Percentiles rank a stretch among this genome's conserved stretches.
Conservation (phyloP, 768 basidiomycete species). For the Psilocybe cyanescens region DNA sequence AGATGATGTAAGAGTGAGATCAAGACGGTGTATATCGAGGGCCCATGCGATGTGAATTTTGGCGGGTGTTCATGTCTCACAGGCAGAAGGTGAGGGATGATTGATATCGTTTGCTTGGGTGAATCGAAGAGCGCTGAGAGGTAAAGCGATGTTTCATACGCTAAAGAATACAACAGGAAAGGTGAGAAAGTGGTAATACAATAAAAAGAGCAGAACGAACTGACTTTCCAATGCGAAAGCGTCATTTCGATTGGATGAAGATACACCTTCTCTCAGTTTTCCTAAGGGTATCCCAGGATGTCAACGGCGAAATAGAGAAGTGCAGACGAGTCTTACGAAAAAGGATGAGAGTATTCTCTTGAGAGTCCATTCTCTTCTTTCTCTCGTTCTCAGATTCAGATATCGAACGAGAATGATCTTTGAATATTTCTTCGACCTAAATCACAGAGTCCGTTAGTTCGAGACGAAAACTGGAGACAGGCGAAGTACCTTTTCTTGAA, state of each 20-base stretch:
- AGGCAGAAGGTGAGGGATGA: slow-evolving; percentile 61
- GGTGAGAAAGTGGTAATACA: neutral
- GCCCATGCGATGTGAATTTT: slow-evolving; percentile 8
- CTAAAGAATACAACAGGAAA: slow-evolving; percentile 36
- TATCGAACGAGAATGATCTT: slow-evolving; percentile 32
- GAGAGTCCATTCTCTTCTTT: slow-evolving; percentile 51
- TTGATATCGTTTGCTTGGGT: slow-evolving; percentile 61
- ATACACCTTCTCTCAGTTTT: slow-evolving; percentile 76
- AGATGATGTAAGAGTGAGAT: slow-evolving; percentile 64
- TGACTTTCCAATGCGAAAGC: slow-evolving; percentile 70
- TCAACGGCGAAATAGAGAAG: neutral
- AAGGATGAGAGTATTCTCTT: slow-evolving; percentile 74
- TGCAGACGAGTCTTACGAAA: slow-evolving; percentile 56
- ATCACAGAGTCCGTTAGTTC: neutral
- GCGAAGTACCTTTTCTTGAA: slow-evolving; percentile 62
- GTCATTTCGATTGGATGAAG: slow-evolving; percentile 62
- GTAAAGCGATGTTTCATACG: slow-evolving; percentile 75
- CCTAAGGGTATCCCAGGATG: slow-evolving; percentile 41
- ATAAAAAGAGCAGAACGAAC: slow-evolving; percentile 10
- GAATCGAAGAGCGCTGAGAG: slow-evolving; percentile 67
- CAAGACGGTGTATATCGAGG: slow-evolving; percentile 36
- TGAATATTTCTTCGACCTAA: slow-evolving; percentile 56
- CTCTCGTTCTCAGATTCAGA: slow-evolving; percentile 35
- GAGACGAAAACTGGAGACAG: neutral
- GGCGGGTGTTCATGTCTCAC: slow-evolving; percentile 37